A percentile compares a stretch with the other conserved stretches of the same genome.
These are phyloP conservation scores for Pulveroboletus sp. DNA, from an alignment of 768 basidiomycete genomes.

Conservation along the genomic window DNA sequence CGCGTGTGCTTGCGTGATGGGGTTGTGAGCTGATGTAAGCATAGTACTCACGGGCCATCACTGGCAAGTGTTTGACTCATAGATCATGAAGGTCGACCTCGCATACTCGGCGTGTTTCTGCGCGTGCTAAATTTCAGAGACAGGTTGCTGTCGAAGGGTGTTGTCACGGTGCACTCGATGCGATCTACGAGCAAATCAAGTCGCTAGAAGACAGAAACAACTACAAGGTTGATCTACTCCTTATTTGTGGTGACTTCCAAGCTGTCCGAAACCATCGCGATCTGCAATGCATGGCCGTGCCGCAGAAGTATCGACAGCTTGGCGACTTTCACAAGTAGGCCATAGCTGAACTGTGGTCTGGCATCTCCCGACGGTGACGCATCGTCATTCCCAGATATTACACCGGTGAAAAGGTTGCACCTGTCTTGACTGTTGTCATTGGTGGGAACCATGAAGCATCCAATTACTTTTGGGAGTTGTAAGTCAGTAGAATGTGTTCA, in stretches of 20 bases:
- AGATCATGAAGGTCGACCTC: slow-evolving; percentile 25
- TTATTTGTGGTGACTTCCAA: slow-evolving; percentile 96
- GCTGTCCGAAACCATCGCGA: slow-evolving; percentile 84
- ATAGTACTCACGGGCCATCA: too few species aligned
- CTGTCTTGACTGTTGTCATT: slow-evolving; percentile 87
- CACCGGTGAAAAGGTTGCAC: slow-evolving; percentile 74
- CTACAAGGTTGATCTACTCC: slow-evolving; percentile 75
- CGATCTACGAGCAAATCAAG: slow-evolving; percentile 72
- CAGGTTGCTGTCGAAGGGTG: slow-evolving; percentile 92
- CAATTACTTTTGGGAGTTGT: slow-evolving; percentile 96
- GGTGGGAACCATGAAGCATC: slow-evolving; percentile 98
- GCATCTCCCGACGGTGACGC: not conserved
- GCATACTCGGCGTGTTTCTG: not conserved
- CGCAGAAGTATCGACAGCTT: slow-evolving; percentile 79
- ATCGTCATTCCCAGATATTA: slow-evolving; percentile 63
- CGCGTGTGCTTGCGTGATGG: too few species aligned
- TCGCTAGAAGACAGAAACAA: slow-evolving; percentile 56
- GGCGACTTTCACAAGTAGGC: slow-evolving; percentile 78
- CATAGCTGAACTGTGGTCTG: not conserved
- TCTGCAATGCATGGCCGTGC: slow-evolving; percentile 87
- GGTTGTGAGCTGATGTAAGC: slow-evolving; percentile 3
- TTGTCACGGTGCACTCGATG: slow-evolving; percentile 90
- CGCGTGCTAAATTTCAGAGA: slow-evolving; percentile 2
- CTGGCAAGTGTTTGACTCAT: too few species aligned
- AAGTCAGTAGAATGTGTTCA: slow-evolving; percentile 27